These are phyloP conservation scores for Gossypium longicalyx DNA, from an alignment of 345 rosid species.

Conservation along the genomic window DNA sequence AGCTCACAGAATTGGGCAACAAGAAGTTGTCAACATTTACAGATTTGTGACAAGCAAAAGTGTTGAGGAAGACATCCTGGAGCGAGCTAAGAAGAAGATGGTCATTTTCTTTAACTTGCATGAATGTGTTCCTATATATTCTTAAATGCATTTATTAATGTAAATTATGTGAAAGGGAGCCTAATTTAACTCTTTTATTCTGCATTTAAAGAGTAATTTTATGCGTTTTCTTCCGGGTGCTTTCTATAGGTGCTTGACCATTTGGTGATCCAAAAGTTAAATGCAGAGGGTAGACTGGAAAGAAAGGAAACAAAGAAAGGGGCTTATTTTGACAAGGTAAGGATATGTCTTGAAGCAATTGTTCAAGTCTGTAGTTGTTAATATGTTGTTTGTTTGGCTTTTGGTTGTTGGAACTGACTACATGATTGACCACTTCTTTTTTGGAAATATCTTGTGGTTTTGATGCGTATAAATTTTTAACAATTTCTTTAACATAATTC, in stretches of 20 bases:
- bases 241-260: slow-evolving; percentile 86
- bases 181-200: slow-evolving; percentile 9
- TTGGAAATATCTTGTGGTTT: neutral
- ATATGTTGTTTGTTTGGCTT: neutral
- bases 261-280: slow-evolving; percentile 95
- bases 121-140: neutral
- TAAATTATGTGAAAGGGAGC: neutral
- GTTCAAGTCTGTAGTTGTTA: neutral
- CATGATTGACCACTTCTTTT: neutral
- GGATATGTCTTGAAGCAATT: slow-evolving; percentile 13
- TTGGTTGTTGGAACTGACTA: neutral
- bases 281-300: slow-evolving; percentile 99
- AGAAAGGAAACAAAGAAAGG: slow-evolving; percentile 97
- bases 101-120: slow-evolving; percentile 33
- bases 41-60: slow-evolving; percentile 99
- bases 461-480: neutral
- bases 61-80: slow-evolving; percentile 98
- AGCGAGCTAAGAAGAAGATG: slow-evolving; percentile 99
- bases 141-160: neutral
- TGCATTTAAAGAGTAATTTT: neutral
- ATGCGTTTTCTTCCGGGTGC: slow-evolving; percentile 18
- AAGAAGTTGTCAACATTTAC: slow-evolving; percentile 96
- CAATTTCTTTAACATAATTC: neutral
- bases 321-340: slow-evolving; percentile 86
- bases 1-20: slow-evolving; percentile 99